Percentiles rank a stretch among this genome's conserved stretches.
Evolutionary conservation across 2,329 filamentous ascomycete genomes (phyloP).

Genomic region (Fusarium humuli): DNA sequence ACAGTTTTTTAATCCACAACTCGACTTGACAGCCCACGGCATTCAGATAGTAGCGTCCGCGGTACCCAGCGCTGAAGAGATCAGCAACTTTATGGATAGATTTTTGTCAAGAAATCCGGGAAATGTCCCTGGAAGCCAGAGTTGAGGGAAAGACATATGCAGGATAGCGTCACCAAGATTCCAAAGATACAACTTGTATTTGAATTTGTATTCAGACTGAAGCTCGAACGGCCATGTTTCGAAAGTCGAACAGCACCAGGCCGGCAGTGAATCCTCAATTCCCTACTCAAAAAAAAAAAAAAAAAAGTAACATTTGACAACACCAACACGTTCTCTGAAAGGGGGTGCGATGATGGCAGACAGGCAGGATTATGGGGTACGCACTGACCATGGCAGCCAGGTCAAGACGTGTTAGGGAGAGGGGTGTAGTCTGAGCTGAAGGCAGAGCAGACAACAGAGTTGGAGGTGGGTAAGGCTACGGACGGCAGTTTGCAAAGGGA

Average conservation of each 20-base stretch:
- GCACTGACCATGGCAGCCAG: slow-evolving; percentile 19
- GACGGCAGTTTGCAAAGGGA: slow-evolving; percentile 49
- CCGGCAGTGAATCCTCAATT: slow-evolving; percentile 40
- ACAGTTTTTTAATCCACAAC: slow-evolving; percentile 42
- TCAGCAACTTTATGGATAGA: slow-evolving; percentile 41
- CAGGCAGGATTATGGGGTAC: slow-evolving; percentile 39
- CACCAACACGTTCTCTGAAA: slow-evolving; percentile 21
- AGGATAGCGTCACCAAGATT: neutral
- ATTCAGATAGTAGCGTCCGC: slow-evolving; percentile 47
- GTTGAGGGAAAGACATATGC: neutral
- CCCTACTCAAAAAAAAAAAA: neutral
- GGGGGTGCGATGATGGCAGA: slow-evolving; percentile 40
- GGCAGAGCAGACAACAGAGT: slow-evolving; percentile 25
- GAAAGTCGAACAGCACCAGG: neutral
- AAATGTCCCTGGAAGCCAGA: slow-evolving; percentile 28
- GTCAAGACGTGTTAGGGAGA: slow-evolving; percentile 16
- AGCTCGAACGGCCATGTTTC: neutral
- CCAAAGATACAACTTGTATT: neutral
- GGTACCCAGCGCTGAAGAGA: slow-evolving; percentile 41
- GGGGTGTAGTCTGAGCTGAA: slow-evolving; percentile 36
- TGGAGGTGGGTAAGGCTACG: slow-evolving; percentile 48
- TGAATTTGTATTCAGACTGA: neutral
- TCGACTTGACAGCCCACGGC: slow-evolving; percentile 49
- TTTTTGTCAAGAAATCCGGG: slow-evolving; percentile 34
- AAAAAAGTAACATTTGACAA: slow-evolving; percentile 12